Evolutionary conservation across 805 yeast species (phyloP).

Genomic region (Saturnispora kantuleensis): DNA sequence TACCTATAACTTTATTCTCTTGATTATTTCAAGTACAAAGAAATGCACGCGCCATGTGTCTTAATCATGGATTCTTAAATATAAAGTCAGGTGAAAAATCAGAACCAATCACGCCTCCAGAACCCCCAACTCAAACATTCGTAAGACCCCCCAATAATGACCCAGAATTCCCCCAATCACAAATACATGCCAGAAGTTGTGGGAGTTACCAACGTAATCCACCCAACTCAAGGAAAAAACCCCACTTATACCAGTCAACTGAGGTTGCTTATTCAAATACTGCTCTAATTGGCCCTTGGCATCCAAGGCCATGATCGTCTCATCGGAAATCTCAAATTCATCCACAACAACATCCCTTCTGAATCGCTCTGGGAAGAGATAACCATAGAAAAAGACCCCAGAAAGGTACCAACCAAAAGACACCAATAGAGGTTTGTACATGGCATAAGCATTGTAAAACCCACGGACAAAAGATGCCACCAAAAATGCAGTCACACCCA

Average conservation of each 20-base stretch:
- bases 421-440: conserved; percentile 61
- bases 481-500: conserved; percentile 62
- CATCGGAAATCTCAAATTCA: conserved; percentile 28
- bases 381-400: conserved; percentile 84
- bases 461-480: conserved; percentile 51
- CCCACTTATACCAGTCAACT: conserved; percentile 22
- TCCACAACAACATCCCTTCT: conserved; percentile 58
- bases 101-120: not conserved
- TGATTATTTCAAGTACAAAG: not conserved
- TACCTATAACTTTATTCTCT: too few relatives aligned
- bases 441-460: conserved; percentile 35
- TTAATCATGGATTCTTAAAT: too few relatives aligned
- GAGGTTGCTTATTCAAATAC: conserved; percentile 36
- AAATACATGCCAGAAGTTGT: conserved; percentile 88
- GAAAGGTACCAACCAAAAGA: conserved; percentile 64
- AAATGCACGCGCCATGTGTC: not conserved
- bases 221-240: conserved; percentile 73
- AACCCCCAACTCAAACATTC: conserved; percentile 43
- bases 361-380: conserved; percentile 83
- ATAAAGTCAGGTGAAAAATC: not conserved
- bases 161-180: conserved; percentile 86
- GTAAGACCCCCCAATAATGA: conserved; percentile 71
- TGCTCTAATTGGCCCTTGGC: conserved; percentile 19
- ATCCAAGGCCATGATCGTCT: conserved; percentile 24
- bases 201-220: conserved; percentile 66